These are phyloP conservation scores for Dysphania ambrosioides DNA, from an alignment of 148 eudicot species.

Conservation along the genomic window DNA sequence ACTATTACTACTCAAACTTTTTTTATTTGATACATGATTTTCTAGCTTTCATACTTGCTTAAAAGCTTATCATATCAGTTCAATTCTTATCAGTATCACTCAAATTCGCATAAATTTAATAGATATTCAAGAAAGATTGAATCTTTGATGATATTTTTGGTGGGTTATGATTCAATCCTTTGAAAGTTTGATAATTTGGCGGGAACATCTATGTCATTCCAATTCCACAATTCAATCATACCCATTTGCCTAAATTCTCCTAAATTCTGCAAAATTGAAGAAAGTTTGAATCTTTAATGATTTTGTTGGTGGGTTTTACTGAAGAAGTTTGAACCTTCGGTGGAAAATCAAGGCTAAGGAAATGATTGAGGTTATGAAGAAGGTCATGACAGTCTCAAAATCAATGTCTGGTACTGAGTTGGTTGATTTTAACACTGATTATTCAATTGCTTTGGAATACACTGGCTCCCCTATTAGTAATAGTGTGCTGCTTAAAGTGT, in stretches of 20 bases:
- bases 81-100: background rate
- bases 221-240: background rate
- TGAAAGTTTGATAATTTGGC: no score
- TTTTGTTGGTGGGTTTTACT: slow-evolving; percentile 3
- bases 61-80: background rate
- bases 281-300: background rate
- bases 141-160: no score
- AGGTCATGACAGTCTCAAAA: slow-evolving; percentile 32
- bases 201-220: no score
- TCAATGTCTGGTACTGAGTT: slow-evolving; percentile 36
- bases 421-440: slow-evolving; percentile 48
- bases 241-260: background rate
- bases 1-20: background rate
- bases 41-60: background rate
- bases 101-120: no score
- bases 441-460: slow-evolving; percentile 76
- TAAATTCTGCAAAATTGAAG: background rate
- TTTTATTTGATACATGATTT: background rate
- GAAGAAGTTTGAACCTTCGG: background rate
- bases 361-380: slow-evolving; percentile 45
- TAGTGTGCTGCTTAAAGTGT: slow-evolving; percentile 43
- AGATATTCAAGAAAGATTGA: no score
- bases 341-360: slow-evolving; percentile 7
- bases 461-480: slow-evolving; percentile 60
- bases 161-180: no score